Base-by-base conservation (phyloP, 495 filamentous ascomycete species). In the Aspergillus bridgeri region DNA sequence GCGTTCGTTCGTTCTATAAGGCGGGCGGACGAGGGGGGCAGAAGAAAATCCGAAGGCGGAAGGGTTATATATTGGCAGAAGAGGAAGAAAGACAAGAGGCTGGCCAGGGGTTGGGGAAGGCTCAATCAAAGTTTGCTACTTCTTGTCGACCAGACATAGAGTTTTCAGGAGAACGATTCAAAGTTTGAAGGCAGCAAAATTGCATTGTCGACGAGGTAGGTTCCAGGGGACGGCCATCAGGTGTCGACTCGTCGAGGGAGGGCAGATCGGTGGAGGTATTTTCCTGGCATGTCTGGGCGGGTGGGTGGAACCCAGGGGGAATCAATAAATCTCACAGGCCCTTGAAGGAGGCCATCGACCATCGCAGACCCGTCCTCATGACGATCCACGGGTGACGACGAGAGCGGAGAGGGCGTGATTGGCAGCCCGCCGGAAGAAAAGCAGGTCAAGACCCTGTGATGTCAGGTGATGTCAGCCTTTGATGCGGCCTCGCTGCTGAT, bases 161-260 rank as follows among this genome's bases (percentile, higher is more conserved):
- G 54, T 15, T 21, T 44, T 23, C 24, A 19, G 52, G 52, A 38
- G n/a, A 53, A 56, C 27, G 48, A 38, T 56, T 53, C 52, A 42
- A 42, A 49, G 18, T 57, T 27, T 17, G 23, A 53, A 66, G 63
- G 63, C 60, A 63, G 58, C 60, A 57, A 23, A 65, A 65, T 65
- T 57, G 48, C 56, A 58, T 56, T 56, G 54, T 58, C 56, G 51
- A 51, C 19, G n/a, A 17, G n/a, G n/a, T n/a, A 51, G 51, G 61
- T n/a, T 51, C 61, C 53, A 43, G 23, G 60, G 48, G 56, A 48
- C 45, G 21, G 17, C 7, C 29, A 6, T 2, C 29, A 33, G 15
- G 29, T 43, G 42, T 54, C 42, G 42, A 44, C 13, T 17, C 27
- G 42, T 54, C 42, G 42, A 44, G 21, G 20, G 18, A 22, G 24